phyloP scores from a whole-genome alignment of 2,329 filamentous ascomycete species.

The Diaporthe helianthi region DNA sequence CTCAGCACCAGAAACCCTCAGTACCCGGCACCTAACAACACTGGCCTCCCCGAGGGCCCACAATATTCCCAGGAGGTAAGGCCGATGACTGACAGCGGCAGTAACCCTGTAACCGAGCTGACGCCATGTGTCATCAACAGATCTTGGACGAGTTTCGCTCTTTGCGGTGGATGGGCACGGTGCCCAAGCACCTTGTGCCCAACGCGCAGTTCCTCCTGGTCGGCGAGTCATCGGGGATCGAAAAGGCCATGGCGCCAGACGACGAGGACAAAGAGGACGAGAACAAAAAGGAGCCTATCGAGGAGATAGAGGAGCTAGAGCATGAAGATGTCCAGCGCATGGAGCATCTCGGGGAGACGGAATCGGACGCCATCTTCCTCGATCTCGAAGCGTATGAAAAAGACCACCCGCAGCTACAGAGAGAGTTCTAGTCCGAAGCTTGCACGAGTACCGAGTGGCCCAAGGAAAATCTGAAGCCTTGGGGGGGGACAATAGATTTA shows the following conservation, averaged over 20 bases:
- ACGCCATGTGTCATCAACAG: constrained; percentile 52
- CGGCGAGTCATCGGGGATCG: constrained; percentile 67
- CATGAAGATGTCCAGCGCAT: constrained; percentile 76
- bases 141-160: constrained; percentile 75
- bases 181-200: constrained; percentile 75
- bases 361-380: constrained; percentile 54
- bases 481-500: no score
- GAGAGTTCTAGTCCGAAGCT: constrained; percentile 53
- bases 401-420: constrained; percentile 69
- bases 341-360: constrained; percentile 54
- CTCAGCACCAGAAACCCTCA: constrained; percentile 82
- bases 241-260: constrained; percentile 62
- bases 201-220: constrained; percentile 82
- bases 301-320: constrained; percentile 77
- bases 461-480: no score
- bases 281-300: constrained; percentile 68
- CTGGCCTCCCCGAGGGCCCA: constrained; percentile 68
- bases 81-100: neutral
- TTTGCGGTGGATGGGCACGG: constrained; percentile 76
- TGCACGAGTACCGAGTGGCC: no score
- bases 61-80: constrained; percentile 74
- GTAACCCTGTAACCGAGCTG: neutral
- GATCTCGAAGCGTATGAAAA: constrained; percentile 58
- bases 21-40: constrained; percentile 68
- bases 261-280: constrained; percentile 63